Conservation (phyloP, 345 rosid species). For the Odontarrhena argentea region DNA sequence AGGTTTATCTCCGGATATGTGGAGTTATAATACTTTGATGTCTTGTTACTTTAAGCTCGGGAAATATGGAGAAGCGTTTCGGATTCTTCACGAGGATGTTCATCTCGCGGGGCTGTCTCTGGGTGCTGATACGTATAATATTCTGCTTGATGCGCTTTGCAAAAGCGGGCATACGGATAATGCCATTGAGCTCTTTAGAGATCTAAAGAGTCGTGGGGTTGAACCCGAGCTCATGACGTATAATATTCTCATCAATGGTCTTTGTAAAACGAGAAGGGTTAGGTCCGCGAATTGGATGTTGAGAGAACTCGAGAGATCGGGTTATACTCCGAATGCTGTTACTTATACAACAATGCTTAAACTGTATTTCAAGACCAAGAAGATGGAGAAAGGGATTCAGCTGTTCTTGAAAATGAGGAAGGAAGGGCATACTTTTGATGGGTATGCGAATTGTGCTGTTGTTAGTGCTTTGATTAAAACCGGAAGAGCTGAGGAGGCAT, state of each 20-base stretch:
- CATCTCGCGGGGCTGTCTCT: too few relatives aligned
- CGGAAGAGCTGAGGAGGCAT: conserved; percentile 50
- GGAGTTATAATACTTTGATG: too few relatives aligned
- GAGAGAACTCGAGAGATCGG: conserved; percentile 51
- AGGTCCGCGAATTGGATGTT: conserved; percentile 49
- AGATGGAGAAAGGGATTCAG: conserved; percentile 55
- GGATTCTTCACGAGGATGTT: too few relatives aligned
- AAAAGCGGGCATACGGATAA: too few relatives aligned
- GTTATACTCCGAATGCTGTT: conserved; percentile 53
- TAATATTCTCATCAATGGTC: conserved; percentile 62
- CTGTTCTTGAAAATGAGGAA: conserved; percentile 51
- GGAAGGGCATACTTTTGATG: conserved; percentile 64
- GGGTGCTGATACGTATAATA: too few relatives aligned
- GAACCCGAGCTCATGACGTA: conserved; percentile 50
- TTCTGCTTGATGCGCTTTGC: too few relatives aligned
- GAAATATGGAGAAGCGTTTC: too few relatives aligned
- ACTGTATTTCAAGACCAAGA: conserved; percentile 50
- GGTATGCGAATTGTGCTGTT: conserved; percentile 62
- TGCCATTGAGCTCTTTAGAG: too few relatives aligned
- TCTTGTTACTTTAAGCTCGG: too few relatives aligned
- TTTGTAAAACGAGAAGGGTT: conserved; percentile 56
- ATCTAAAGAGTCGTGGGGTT: too few relatives aligned
- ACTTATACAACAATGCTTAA: conserved; percentile 69
- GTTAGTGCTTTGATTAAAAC: conserved; percentile 56
- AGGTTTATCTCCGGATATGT: too few relatives aligned